Conservation (phyloP, 306 rosid species). For the Macrotyloma uniflorum region DNA sequence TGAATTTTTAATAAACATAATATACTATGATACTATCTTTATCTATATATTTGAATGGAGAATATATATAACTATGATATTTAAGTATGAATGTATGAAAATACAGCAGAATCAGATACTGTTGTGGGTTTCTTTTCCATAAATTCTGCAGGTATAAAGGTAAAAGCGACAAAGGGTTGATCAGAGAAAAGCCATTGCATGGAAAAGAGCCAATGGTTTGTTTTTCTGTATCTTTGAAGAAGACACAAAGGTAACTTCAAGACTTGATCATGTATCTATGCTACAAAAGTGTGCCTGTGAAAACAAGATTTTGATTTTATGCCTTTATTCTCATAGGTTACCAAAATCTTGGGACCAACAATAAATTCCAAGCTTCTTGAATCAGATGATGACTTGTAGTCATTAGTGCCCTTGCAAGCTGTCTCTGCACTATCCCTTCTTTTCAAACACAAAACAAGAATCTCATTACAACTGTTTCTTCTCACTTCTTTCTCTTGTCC, state of each 20-base stretch:
- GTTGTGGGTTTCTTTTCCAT: slow-evolving; percentile 41
- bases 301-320: slow-evolving; percentile 23
- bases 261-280: slow-evolving; percentile 1
- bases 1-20: too few species aligned
- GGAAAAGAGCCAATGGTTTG: slow-evolving; percentile 16
- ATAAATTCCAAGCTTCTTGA: slow-evolving; percentile 35
- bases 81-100: too few species aligned
- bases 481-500: slow-evolving; percentile 34
- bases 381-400: slow-evolving; percentile 6
- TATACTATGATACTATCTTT: too few species aligned
- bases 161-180: slow-evolving; percentile 36
- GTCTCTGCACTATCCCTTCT: slow-evolving; percentile 34
- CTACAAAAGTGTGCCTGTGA: slow-evolving; percentile 24
- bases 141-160: slow-evolving; percentile 29
- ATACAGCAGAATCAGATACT: slow-evolving; percentile 41
- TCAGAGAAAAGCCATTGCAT: slow-evolving; percentile 23
- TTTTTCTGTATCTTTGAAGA: slow-evolving; percentile 30
- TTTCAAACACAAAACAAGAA: slow-evolving; percentile 21
- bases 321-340: slow-evolving; percentile 8
- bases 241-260: slow-evolving; percentile 10
- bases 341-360: slow-evolving; percentile 52
- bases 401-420: slow-evolving; percentile 31
- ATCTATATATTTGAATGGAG: too few species aligned
- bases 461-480: slow-evolving; percentile 23
- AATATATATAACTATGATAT: too few species aligned